Evolutionary conservation across 345 rosid genomes (phyloP), one percentile per base, ranked within the genome.

Genomic region (Cochlearia excelsa): DNA sequence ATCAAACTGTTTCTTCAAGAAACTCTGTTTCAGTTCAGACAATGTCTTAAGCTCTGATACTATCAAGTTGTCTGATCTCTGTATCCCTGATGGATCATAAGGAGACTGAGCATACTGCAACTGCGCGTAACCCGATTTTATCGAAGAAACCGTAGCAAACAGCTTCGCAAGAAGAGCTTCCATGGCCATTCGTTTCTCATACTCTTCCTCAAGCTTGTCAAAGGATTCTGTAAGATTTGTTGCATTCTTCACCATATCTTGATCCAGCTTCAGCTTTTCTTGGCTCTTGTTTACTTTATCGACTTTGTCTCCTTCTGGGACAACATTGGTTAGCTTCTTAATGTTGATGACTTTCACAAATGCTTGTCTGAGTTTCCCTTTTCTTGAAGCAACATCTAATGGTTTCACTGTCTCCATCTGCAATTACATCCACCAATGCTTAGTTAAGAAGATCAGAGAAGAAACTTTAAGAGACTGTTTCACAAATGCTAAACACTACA

Each of bases 71-170:
- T 93, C 99, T 2, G 99, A 79, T 10, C 75, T 71, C 57, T 85
- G 91, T 49, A 93, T 85, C 62, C 82, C 87, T 10, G 73, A 84
- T 1, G 80, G 80, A 64, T 93, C 88, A 41, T 87, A 93, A 1
- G 99, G 99, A 44, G 94, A 81, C 72, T 93, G 97, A 8, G 89
- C 77, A 51, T 65, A 60, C 72, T 93, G 99, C 53, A 93, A 53
- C 71, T 85, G 90, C 3, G 90, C 89, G 61, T 93, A 93, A 0
- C 82, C 76, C 0, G 99, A 82, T 68, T 93, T 93, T 6, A 82
- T 69, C 1, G 90, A 72, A 4, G 99, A 93, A 65, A 84, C 39
- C 37, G 81, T 70, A n/a, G 99, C 91, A 57, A 87, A 93, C 26
- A 85, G 63, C 69, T 79, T 89, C 0, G 95, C 89, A 11, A 81